Evolutionary conservation across 768 basidiomycete genomes (phyloP).

Genomic region (Auricularia heimuer): DNA sequence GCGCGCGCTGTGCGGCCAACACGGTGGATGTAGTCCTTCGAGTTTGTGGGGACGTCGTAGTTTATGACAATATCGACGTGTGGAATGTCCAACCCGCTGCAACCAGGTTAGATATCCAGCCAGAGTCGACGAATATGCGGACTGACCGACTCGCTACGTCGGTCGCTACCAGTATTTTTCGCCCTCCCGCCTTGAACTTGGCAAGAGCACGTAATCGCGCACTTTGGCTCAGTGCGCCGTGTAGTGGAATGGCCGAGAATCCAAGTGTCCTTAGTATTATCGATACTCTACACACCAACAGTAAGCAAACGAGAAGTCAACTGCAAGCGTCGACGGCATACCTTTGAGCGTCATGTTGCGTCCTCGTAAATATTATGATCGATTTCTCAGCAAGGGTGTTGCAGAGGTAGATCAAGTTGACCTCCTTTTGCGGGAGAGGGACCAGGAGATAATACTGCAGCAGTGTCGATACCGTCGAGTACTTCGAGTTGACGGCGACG

Average conservation of each 20-base stretch:
- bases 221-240: slow-evolving; percentile 91
- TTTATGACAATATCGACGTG: slow-evolving; percentile 95
- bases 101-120: neutral
- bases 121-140: neutral
- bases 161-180: slow-evolving; percentile 87
- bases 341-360: slow-evolving; percentile 88
- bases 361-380: slow-evolving; percentile 93
- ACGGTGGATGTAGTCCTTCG: slow-evolving; percentile 98
- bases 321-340: slow-evolving; percentile 12
- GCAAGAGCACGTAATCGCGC: slow-evolving; percentile 85
- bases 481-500: slow-evolving; percentile 92
- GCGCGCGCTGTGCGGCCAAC: slow-evolving; percentile 97
- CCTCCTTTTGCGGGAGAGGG: slow-evolving; percentile 86
- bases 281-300: slow-evolving; percentile 44
- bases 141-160: slow-evolving; percentile 87
- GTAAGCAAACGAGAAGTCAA: too few relatives aligned
- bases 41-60: slow-evolving; percentile 94
- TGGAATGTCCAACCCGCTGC: slow-evolving; percentile 88
- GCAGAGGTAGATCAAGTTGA: slow-evolving; percentile 77
- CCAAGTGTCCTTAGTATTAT: slow-evolving; percentile 85
- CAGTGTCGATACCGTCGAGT: slow-evolving; percentile 91
- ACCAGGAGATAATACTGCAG: slow-evolving; percentile 94
- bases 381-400: slow-evolving; percentile 87
- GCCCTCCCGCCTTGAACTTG: slow-evolving; percentile 93
- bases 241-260: slow-evolving; percentile 90